A percentile compares a stretch with the other conserved stretches of the same genome.
These are phyloP conservation scores for Gynostemma pentaphyllum DNA, from an alignment of 306 rosid species.

Conservation along the genomic window DNA sequence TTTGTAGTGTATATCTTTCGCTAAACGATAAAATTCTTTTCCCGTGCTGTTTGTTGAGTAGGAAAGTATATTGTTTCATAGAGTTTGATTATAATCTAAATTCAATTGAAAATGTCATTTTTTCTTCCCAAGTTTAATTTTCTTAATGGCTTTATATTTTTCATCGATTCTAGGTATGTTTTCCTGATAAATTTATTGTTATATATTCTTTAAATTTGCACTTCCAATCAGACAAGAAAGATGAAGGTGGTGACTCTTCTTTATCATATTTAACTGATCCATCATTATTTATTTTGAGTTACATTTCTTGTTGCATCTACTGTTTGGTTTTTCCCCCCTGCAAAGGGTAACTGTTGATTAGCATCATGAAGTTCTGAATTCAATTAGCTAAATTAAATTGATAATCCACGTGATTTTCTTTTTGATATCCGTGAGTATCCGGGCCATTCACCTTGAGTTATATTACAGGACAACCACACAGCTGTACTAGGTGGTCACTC, in stretches of 20 bases:
- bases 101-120: not conserved
- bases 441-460: too few species aligned
- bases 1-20: constrained; percentile 20
- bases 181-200: not conserved
- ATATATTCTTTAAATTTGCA: not conserved
- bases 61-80: not conserved
- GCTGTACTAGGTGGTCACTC: too few species aligned
- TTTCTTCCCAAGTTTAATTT: not conserved
- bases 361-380: not conserved
- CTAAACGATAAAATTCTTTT: constrained; percentile 25
- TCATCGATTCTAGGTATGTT: not conserved
- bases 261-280: not conserved
- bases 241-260: not conserved
- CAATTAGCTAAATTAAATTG: too few species aligned
- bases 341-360: too few species aligned
- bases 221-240: too few species aligned
- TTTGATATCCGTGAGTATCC: too few species aligned
- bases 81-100: not conserved
- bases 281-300: not conserved
- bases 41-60: constrained; percentile 24
- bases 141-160: not conserved
- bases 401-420: too few species aligned
- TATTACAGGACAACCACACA: too few species aligned
- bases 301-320: not conserved
- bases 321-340: too few species aligned